Conservation (phyloP, 345 rosid species). For the Melaleuca alternifolia region DNA sequence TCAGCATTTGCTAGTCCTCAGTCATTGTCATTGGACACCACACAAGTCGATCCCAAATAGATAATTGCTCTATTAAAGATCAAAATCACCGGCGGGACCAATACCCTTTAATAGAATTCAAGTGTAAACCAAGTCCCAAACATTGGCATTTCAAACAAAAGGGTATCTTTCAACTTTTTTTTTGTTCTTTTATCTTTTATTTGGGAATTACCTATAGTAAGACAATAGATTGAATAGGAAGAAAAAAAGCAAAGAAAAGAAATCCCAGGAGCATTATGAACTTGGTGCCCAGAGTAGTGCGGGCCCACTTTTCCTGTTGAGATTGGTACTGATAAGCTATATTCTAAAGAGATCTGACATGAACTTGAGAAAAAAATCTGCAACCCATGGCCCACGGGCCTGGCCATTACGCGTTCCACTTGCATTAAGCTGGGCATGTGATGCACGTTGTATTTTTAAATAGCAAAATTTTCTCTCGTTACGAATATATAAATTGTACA, state of each 20-base stretch:
- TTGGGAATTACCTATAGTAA: not conserved
- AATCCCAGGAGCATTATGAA: not conserved
- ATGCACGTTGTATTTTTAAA: not conserved
- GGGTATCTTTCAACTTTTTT: not conserved
- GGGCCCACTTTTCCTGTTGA: not conserved
- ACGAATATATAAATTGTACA: not conserved
- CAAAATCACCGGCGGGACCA: not conserved
- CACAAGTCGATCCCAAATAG: fast-evolving
- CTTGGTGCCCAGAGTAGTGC: not conserved
- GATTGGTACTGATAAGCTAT: not conserved
- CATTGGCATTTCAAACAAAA: not conserved
- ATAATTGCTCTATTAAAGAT: not conserved
- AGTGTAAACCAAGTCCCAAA: not conserved
- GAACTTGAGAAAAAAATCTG: not conserved
- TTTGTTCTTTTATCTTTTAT: not conserved
- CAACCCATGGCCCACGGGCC: not conserved
- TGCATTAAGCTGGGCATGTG: not conserved
- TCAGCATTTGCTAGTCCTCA: not conserved
- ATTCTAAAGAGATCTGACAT: not conserved
- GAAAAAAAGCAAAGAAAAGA: not conserved
- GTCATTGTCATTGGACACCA: not conserved
- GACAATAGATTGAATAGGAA: not conserved
- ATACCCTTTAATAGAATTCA: not conserved
- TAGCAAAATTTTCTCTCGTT: not conserved
- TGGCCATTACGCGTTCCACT: not conserved